Percentiles rank a stretch among this genome's conserved stretches.
These are phyloP conservation scores for Didymella arachidicola DNA, from an alignment of 2,329 filamentous ascomycete genomes.

Conservation along the genomic window DNA sequence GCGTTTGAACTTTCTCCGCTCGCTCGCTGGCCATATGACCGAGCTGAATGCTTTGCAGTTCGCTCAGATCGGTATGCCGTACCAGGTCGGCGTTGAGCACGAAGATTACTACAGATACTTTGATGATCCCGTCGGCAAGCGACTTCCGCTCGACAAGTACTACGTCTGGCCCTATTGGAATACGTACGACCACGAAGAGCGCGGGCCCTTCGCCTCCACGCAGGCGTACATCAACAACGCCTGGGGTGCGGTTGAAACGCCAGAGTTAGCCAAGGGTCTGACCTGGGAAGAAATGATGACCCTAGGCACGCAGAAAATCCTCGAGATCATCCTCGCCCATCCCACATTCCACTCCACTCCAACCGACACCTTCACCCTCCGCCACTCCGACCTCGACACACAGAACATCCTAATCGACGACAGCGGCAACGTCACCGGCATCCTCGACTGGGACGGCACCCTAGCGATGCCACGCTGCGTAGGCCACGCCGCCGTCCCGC, in stretches of 20 bases:
- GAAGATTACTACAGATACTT: background rate
- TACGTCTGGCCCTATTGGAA: slow-evolving; percentile 11
- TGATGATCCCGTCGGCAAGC: slow-evolving; percentile 4
- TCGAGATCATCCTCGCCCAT: slow-evolving; percentile 10
- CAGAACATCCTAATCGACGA: slow-evolving; percentile 35
- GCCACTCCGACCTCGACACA: slow-evolving; percentile 31
- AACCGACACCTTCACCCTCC: slow-evolving; percentile 29
- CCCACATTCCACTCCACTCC: slow-evolving; percentile 4
- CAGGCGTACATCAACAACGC: background rate
- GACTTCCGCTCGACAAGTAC: slow-evolving; percentile 2
- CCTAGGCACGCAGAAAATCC: background rate
- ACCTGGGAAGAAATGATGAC: background rate
- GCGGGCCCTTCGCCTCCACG: slow-evolving; percentile 1
- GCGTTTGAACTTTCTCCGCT: slow-evolving; percentile 25
- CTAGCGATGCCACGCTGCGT: slow-evolving; percentile 23
- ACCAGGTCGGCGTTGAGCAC: too few relatives aligned
- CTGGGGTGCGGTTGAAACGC: too few relatives aligned
- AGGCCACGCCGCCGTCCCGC: slow-evolving; percentile 14
- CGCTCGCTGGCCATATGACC: slow-evolving; percentile 20
- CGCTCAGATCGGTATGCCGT: slow-evolving; percentile 23
- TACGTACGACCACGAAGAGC: background rate
- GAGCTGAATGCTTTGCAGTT: slow-evolving; percentile 22
- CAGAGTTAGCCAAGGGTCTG: too few relatives aligned
- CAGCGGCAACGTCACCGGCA: slow-evolving; percentile 25
- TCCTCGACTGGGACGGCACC: slow-evolving; percentile 30